These are phyloP conservation scores for Striga asiatica DNA, from an alignment of 257 asterid genomes.

Conservation along the genomic window DNA sequence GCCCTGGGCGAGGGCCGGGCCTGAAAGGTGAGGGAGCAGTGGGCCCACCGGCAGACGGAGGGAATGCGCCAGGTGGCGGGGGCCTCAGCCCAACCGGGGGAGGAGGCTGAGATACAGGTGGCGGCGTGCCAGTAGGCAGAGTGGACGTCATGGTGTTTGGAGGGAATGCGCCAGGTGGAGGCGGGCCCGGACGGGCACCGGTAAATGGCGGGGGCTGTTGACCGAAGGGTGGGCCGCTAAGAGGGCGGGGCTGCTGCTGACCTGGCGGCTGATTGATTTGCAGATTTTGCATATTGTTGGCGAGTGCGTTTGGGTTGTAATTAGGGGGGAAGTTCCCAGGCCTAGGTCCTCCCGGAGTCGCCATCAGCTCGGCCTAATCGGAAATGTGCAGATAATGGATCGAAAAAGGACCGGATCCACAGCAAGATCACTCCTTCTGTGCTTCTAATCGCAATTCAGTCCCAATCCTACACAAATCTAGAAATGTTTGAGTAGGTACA, in stretches of 20 bases:
- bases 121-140: slow-evolving; percentile 65
- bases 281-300: slow-evolving; percentile 72
- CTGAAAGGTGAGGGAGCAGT: slow-evolving; percentile 34
- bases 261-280: slow-evolving; percentile 59
- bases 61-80: slow-evolving; percentile 61
- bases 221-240: slow-evolving; percentile 49
- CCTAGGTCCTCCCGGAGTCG: slow-evolving; percentile 86
- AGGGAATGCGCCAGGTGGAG: slow-evolving; percentile 66
- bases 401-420: slow-evolving; percentile 22
- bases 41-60: slow-evolving; percentile 45
- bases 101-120: slow-evolving; percentile 57
- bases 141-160: slow-evolving; percentile 29
- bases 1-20: slow-evolving; percentile 50
- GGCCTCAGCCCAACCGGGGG: slow-evolving; percentile 70
- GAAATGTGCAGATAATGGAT: slow-evolving; percentile 13
- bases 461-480: slow-evolving; percentile 30
- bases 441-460: slow-evolving; percentile 8
- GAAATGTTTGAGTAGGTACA: slow-evolving; percentile 1
- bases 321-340: slow-evolving; percentile 74
- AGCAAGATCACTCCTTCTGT: slow-evolving; percentile 14
- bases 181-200: slow-evolving; percentile 65
- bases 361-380: slow-evolving; percentile 46
- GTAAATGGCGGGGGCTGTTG: slow-evolving; percentile 68
- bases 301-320: slow-evolving; percentile 65
- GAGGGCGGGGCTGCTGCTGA: slow-evolving; percentile 70